Conservation (phyloP, 176 grass and related monocot genomes). For the Phragmites australis region DNA sequence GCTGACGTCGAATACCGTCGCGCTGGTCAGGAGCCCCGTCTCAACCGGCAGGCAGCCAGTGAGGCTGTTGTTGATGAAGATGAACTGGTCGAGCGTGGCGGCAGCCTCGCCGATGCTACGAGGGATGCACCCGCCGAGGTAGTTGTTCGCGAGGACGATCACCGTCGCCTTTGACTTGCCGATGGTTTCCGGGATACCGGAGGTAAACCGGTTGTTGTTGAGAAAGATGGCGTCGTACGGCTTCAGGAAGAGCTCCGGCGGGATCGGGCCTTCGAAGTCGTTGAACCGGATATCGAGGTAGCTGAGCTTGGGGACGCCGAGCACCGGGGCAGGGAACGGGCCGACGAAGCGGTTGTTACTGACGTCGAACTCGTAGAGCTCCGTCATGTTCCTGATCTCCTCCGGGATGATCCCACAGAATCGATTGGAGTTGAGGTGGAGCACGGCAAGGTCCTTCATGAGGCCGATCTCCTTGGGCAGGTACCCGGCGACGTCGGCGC, state of each 20-base stretch:
- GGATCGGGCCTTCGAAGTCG: conserved; percentile 53
- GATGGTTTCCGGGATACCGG: conserved; percentile 41
- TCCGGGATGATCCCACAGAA: conserved; percentile 52
- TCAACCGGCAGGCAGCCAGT: conserved; percentile 36
- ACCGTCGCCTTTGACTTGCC: conserved; percentile 39
- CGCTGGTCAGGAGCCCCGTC: conserved; percentile 11
- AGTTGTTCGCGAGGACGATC: conserved; percentile 50
- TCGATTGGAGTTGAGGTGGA: conserved; percentile 55
- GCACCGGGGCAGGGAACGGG: conserved; percentile 11
- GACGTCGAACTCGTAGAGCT: conserved; percentile 43
- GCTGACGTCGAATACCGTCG: conserved; percentile 44
- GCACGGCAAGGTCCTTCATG: conserved; percentile 36
- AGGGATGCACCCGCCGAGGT: conserved; percentile 39
- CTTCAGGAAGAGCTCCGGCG: conserved; percentile 46
- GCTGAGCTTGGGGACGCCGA: conserved; percentile 18
- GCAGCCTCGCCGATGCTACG: conserved; percentile 34
- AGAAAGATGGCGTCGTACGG: conserved; percentile 46
- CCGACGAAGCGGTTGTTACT: conserved; percentile 58
- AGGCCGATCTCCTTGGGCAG: conserved; percentile 47
- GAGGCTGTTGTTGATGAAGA: conserved; percentile 51
- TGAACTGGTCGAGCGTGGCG: conserved; percentile 40
- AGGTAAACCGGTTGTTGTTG: conserved; percentile 44
- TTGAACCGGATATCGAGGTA: conserved; percentile 71
- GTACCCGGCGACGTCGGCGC: conserved; percentile 40
- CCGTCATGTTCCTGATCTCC: conserved; percentile 22